phyloP scores from a whole-genome alignment of 192 early-diverging fungal species.

The Backusella tarrabulga region DNA sequence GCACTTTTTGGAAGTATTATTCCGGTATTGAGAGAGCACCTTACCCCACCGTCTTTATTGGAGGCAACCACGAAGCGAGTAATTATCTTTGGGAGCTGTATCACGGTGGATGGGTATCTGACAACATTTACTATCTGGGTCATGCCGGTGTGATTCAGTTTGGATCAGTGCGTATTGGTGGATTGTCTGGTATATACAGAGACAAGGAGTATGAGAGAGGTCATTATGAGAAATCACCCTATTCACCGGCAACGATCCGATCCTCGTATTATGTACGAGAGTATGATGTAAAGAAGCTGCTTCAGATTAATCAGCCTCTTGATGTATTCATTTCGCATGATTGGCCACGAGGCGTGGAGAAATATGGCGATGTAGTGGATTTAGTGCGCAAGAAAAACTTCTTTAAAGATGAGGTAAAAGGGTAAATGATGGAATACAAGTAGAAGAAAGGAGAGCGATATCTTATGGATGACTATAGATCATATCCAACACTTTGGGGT shows the following conservation, averaged over 20 bases:
- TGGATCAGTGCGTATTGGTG: conserved; percentile 88
- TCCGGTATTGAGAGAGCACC: conserved; percentile 77
- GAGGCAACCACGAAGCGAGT: conserved; percentile 97
- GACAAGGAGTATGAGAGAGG: conserved; percentile 58
- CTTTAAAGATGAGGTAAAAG: conserved; percentile 68
- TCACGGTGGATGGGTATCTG: conserved; percentile 93
- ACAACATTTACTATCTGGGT: conserved; percentile 93
- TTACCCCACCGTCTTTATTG: conserved; percentile 91
- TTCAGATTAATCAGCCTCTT: conserved; percentile 70
- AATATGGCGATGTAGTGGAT: conserved; percentile 63
- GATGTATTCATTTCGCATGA: conserved; percentile 96
- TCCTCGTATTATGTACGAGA: conserved; percentile 86
- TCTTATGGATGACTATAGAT: conserved; percentile 48
- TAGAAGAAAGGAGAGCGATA: not conserved
- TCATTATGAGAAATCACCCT: conserved; percentile 81
- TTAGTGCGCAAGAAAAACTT: conserved; percentile 73
- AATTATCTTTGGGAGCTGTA: conserved; percentile 96
- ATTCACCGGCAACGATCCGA: conserved; percentile 55
- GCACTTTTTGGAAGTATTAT: conserved; percentile 94
- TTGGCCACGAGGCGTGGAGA: conserved; percentile 89
- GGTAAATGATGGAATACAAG: conserved; percentile 5
- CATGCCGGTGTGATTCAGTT: conserved; percentile 83
- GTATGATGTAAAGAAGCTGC: conserved; percentile 79
- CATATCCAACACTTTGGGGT: conserved; percentile 71
- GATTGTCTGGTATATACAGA: conserved; percentile 91